phyloP scores from a whole-genome alignment of 768 basidiomycete genomes.

The Lentinula lateritia region DNA sequence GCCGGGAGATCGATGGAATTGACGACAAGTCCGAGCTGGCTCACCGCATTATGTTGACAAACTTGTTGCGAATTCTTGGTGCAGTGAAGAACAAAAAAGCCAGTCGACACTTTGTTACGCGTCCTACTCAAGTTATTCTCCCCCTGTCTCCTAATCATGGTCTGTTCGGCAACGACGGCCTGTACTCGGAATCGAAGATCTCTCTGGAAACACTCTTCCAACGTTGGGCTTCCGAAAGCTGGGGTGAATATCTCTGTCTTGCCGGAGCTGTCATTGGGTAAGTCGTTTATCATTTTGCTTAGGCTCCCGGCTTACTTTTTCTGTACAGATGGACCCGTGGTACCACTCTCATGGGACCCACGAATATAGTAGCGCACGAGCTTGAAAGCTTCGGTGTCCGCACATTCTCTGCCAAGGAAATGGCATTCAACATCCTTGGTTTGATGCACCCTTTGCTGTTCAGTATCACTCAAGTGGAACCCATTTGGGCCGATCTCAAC shows the following conservation, averaged over 20 bases:
- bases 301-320: conserved; percentile 7
- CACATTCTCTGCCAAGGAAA: conserved; percentile 99
- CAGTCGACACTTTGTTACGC: conserved; percentile 91
- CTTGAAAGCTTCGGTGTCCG: conserved; percentile 90
- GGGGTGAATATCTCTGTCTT: conserved; percentile 98
- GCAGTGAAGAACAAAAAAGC: conserved; percentile 99
- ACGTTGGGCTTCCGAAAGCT: conserved; percentile 96
- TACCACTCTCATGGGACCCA: conserved; percentile 94
- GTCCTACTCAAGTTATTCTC: conserved; percentile 96
- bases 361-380: conserved; percentile 91
- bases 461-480: conserved; percentile 99
- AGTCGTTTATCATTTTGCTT: conserved; percentile 17
- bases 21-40: conserved; percentile 98
- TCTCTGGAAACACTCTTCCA: conserved; percentile 97
- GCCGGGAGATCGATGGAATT: conserved; percentile 94
- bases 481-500: conserved; percentile 98
- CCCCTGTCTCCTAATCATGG: conserved; percentile 98
- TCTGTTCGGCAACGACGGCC: conserved; percentile 93
- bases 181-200: conserved; percentile 98
- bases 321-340: conserved; percentile 87
- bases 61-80: conserved; percentile 91
- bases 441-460: conserved; percentile 99
- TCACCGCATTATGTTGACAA: conserved; percentile 98
- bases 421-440: conserved; percentile 99
- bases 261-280: conserved; percentile 98